Evolutionary conservation across 2,329 filamentous ascomycete species (phyloP).

Genomic region (Penicillium digitatum): DNA sequence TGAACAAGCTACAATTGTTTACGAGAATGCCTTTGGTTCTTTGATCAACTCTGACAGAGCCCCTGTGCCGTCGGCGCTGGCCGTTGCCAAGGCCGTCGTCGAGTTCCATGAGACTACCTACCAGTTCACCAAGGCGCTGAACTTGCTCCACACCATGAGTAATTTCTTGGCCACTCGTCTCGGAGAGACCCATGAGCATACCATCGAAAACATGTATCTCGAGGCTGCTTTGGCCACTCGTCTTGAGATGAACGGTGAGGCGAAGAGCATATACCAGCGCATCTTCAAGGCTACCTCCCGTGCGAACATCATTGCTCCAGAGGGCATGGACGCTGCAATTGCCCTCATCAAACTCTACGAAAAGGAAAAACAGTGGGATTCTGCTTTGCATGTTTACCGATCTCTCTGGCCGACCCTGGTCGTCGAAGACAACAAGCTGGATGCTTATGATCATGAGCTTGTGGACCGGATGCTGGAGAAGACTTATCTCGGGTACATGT

Average conservation of each 20-base stretch:
- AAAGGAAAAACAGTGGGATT: constrained; percentile 43
- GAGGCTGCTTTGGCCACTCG: constrained; percentile 47
- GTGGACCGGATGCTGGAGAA: constrained; percentile 44
- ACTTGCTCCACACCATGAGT: constrained; percentile 31
- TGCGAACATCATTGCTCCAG: constrained; percentile 30
- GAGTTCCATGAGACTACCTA: constrained; percentile 39
- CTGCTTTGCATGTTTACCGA: constrained; percentile 46
- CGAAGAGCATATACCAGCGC: constrained; percentile 44
- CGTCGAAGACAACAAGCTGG: constrained; percentile 41
- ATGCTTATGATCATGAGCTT: constrained; percentile 35
- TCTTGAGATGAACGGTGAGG: constrained; percentile 34
- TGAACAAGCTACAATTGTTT: constrained; percentile 27
- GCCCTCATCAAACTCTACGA: constrained; percentile 47
- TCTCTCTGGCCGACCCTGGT: constrained; percentile 49
- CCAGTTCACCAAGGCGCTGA: constrained; percentile 34
- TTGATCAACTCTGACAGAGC: constrained; percentile 32
- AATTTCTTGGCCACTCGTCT: constrained; percentile 32
- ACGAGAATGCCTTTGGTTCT: constrained; percentile 35
- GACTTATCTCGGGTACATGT: constrained; percentile 48
- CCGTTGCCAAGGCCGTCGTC: constrained; percentile 35
- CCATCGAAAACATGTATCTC: constrained; percentile 48
- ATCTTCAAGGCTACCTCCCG: constrained; percentile 41
- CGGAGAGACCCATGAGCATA: constrained; percentile 41
- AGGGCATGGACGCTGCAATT: constrained; percentile 47
- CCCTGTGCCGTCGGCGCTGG: constrained; percentile 29